These are phyloP conservation scores for Dicorynia guianensis DNA, from an alignment of 306 rosid species.

Conservation along the genomic window DNA sequence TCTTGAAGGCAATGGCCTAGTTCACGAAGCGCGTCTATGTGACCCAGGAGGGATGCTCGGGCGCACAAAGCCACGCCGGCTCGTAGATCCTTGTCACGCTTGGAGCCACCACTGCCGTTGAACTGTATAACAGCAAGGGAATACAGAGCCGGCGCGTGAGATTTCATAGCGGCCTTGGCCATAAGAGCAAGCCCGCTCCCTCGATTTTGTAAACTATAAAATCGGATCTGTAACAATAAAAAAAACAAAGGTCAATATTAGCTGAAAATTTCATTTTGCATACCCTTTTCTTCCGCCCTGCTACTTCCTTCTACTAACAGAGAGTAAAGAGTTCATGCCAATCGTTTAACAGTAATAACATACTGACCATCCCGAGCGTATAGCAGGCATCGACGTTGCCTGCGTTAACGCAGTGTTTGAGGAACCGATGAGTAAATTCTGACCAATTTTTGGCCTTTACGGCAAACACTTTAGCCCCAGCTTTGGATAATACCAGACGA, in stretches of 20 bases:
- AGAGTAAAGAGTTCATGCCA: not conserved
- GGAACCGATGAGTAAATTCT: conserved; percentile 62
- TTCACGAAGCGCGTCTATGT: conserved; percentile 73
- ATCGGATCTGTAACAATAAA: conserved; percentile 60
- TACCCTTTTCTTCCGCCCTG: not conserved
- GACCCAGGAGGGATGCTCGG: conserved; percentile 70
- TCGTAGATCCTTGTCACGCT: conserved; percentile 56
- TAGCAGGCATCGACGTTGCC: conserved; percentile 73
- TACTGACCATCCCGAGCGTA: conserved; percentile 79
- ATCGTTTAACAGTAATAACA: not conserved
- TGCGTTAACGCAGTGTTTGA: conserved; percentile 57
- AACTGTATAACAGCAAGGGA: conserved; percentile 78
- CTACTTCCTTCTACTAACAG: not conserved
- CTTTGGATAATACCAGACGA: conserved; percentile 59
- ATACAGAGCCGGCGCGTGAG: conserved; percentile 68
- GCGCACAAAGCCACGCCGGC: conserved; percentile 71
- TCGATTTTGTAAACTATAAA: conserved; percentile 67
- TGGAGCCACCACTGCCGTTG: conserved; percentile 73
- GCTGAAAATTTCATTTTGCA: not conserved
- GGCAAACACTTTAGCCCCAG: conserved; percentile 53
- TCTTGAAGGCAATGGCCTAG: conserved; percentile 81
- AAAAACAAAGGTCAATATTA: not conserved
- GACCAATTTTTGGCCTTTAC: conserved; percentile 60
- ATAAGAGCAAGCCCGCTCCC: conserved; percentile 63
- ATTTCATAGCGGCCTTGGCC: conserved; percentile 74